These are phyloP conservation scores for Phytopythium sindhum DNA, from an alignment of 352 stramenopile species.

Conservation along the genomic window DNA sequence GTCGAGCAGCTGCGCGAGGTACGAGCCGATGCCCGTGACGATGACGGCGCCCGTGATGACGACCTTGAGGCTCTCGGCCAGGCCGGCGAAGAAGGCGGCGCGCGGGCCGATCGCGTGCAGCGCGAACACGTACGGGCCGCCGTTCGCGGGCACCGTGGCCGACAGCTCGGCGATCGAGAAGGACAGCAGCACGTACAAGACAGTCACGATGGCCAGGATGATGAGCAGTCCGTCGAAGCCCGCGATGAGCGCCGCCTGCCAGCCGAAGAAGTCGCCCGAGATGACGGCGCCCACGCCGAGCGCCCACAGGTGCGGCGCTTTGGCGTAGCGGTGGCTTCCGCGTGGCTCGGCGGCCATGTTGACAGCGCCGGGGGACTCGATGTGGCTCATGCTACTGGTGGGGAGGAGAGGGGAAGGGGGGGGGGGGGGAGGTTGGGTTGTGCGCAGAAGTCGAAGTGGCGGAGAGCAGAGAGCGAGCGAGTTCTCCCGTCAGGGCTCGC, in stretches of 20 bases:
- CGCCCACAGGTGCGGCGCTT: constrained; percentile 52
- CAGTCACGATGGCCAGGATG: constrained; percentile 50
- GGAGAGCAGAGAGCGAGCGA: not conserved
- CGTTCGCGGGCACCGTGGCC: constrained; percentile 45
- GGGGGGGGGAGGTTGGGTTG: not conserved
- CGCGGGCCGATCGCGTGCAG: constrained; percentile 51
- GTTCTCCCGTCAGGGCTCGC: too few species aligned
- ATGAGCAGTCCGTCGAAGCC: constrained; percentile 60
- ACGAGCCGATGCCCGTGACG: constrained; percentile 62
- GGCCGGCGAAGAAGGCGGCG: constrained; percentile 57
- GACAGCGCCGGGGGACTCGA: constrained; percentile 1
- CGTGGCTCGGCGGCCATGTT: not conserved
- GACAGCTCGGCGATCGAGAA: constrained; percentile 74
- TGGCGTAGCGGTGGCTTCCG: constrained; percentile 36
- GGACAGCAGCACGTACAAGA: constrained; percentile 59
- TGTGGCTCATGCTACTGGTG: not conserved
- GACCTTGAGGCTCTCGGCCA: constrained; percentile 70
- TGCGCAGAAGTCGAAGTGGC: not conserved
- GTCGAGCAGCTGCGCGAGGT: constrained; percentile 54
- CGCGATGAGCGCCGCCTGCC: constrained; percentile 48
- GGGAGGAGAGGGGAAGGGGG: not conserved
- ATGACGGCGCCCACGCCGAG: constrained; percentile 56
- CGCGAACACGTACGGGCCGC: constrained; percentile 63
- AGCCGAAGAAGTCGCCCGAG: constrained; percentile 64
- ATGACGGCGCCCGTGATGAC: constrained; percentile 59